These are phyloP conservation scores for Cyclocybe cylindracea DNA, from an alignment of 768 basidiomycete species.

Conservation along the genomic window DNA sequence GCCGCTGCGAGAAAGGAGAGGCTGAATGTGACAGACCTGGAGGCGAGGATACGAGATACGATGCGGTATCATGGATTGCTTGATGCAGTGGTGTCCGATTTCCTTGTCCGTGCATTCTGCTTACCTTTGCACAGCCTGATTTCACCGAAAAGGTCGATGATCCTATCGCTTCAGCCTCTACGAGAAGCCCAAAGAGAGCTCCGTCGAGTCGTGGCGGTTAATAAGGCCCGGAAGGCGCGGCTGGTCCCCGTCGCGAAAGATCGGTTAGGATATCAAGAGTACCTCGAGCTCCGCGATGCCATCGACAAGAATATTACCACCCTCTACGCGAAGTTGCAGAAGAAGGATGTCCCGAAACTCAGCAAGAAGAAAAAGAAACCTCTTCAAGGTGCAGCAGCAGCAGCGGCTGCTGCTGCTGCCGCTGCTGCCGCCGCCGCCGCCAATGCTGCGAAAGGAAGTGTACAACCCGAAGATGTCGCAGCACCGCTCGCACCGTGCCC, in stretches of 20 bases:
- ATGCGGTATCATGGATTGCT: constrained; percentile 77
- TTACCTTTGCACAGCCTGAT: constrained; percentile 54
- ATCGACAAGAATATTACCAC: constrained; percentile 83
- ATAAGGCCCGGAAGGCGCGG: constrained; percentile 79
- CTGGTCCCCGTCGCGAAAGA: constrained; percentile 79
- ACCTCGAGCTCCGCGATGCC: constrained; percentile 78
- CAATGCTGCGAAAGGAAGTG: constrained; percentile 29
- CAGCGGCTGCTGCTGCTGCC: constrained; percentile 12
- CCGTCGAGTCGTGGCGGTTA: constrained; percentile 71
- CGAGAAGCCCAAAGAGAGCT: constrained; percentile 87
- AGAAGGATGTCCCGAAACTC: constrained; percentile 75
- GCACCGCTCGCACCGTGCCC: constrained; percentile 59
- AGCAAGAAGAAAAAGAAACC: constrained; percentile 77
- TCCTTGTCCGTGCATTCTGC: background rate
- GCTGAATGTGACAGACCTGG: constrained; percentile 78
- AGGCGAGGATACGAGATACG: constrained; percentile 72
- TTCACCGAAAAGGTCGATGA: constrained; percentile 85
- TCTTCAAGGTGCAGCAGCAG: constrained; percentile 27
- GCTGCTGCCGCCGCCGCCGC: constrained; percentile 25
- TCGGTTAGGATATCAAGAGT: constrained; percentile 90
- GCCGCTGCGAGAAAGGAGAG: constrained; percentile 75
- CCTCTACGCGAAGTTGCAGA: constrained; percentile 78
- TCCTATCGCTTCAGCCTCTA: constrained; percentile 88
- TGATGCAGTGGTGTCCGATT: constrained; percentile 59
- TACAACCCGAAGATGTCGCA: constrained; percentile 29